These are phyloP conservation scores for Fusarium abutilonis DNA, from an alignment of 2,329 filamentous ascomycete species.

Conservation along the genomic window DNA sequence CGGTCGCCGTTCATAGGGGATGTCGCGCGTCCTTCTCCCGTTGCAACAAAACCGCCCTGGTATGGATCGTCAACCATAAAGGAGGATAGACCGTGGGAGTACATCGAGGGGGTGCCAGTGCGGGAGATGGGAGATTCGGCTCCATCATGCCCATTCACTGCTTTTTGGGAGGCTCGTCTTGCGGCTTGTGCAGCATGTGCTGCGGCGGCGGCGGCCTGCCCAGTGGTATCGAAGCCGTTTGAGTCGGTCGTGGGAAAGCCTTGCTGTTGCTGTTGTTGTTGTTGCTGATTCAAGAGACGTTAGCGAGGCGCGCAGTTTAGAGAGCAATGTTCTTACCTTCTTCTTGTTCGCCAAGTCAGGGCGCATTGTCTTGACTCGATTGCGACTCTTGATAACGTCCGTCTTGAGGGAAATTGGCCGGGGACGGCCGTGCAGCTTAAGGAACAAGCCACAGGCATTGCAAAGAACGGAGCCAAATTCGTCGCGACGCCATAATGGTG, in stretches of 20 bases:
- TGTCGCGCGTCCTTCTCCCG: slow-evolving; percentile 62
- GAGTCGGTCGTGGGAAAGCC: slow-evolving; percentile 56
- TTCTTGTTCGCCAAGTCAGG: slow-evolving; percentile 82
- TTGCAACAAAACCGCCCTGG: slow-evolving; percentile 62
- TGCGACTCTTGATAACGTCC: slow-evolving; percentile 99
- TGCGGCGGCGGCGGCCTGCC: slow-evolving; percentile 60
- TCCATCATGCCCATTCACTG: slow-evolving; percentile 77
- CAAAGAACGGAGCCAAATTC: slow-evolving; percentile 95
- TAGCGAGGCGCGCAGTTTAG: slow-evolving; percentile 10
- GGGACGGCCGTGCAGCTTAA: slow-evolving; percentile 94
- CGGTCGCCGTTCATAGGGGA: slow-evolving; percentile 67
- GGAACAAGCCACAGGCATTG: slow-evolving; percentile 97
- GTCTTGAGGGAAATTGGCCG: slow-evolving; percentile 97
- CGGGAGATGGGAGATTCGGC: slow-evolving; percentile 82
- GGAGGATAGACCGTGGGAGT: slow-evolving; percentile 77
- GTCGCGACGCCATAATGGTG: slow-evolving; percentile 96
- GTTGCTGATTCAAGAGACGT: slow-evolving; percentile 20
- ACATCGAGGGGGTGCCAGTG: slow-evolving; percentile 79
- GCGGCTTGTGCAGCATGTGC: slow-evolving; percentile 63
- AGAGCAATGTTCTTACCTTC: slow-evolving; percentile 67
- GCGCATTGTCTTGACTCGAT: slow-evolving; percentile 89
- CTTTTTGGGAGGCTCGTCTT: slow-evolving; percentile 74
- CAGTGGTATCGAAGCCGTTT: slow-evolving; percentile 68
- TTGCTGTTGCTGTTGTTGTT: slow-evolving; percentile 52
- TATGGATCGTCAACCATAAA: slow-evolving; percentile 82